Base-by-base conservation (phyloP, 805 yeast genomes). In the Kazachstania bromeliacearum region DNA sequence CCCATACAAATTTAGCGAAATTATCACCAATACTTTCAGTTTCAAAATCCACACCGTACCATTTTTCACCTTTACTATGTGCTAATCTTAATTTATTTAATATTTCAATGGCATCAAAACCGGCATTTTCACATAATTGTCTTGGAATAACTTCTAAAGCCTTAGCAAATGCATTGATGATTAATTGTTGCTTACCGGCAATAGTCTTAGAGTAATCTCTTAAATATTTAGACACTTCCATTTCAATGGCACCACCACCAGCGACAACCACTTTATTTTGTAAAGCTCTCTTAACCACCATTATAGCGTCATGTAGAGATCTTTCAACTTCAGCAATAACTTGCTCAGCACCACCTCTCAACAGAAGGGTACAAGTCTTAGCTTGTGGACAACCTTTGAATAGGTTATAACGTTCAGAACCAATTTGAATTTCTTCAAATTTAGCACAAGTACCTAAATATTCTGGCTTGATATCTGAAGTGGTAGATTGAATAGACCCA, bases 191-290 rank as follows among this genome's bases (percentile, higher is more conserved):
- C 62, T 92, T 89, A 28, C 98, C 98, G 16, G 95, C 85, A 50
- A 92, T 83, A 14, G 85, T 73, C 53, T 80, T 79, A 17, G 96
- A 78, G 53, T 79, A 74, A 50, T 85, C 95, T 53, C 98, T 75
- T 49, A 92, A 70, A 58, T 82, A 76, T 58, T 77, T 85, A 26
- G 96, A 87, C 28, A 92, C 55, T 57, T 92, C 97, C 98, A 92
- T 92, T 63, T 92, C 98, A 45, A 87, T 81, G 24, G 99, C 99
- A 45, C 99, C 99, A 46, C 99, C 99, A 43, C 99, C 99, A 10
- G 95, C 97, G 39, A 92, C 98, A 47, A 92, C 77, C 20, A 75
- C 66, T 53, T 78, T 81, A 57, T 88, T 88, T 54, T 83, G 79
- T 28, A 92, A 76, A 2, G 97, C 94, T 51, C 98, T 74, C 64